Evolutionary conservation across 371 early-diverging fungal species (phyloP).

Genomic region (Actinomucor elegans): DNA sequence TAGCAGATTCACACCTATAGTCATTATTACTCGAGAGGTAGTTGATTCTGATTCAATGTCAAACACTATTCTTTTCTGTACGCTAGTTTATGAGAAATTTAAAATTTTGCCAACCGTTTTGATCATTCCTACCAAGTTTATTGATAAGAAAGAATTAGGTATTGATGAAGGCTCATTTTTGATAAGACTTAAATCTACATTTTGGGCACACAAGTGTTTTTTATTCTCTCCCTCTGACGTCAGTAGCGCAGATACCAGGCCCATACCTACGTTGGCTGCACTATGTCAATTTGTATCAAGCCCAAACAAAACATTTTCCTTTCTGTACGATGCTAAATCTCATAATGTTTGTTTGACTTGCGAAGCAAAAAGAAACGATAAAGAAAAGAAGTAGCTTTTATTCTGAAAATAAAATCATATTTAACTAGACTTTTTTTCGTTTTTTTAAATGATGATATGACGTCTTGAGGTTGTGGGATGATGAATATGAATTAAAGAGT

Average conservation of each 20-base stretch:
- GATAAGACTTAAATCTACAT: slow-evolving; percentile 1
- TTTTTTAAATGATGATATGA: slow-evolving; percentile 7
- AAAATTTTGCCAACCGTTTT: slow-evolving; percentile 9
- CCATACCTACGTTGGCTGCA: slow-evolving; percentile 1
- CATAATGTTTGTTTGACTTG: slow-evolving; percentile 11
- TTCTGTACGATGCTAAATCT: slow-evolving; percentile 3
- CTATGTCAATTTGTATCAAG: slow-evolving; percentile 13
- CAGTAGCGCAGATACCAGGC: background rate
- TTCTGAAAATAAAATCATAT: slow-evolving; percentile 6
- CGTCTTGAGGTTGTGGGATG: slow-evolving; percentile 1
- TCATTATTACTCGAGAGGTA: slow-evolving; percentile 14
- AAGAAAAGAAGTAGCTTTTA: slow-evolving; percentile 3
- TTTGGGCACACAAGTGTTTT: slow-evolving; percentile 3
- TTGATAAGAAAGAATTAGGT: too few species aligned
- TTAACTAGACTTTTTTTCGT: slow-evolving; percentile 11
- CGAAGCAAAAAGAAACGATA: slow-evolving; percentile 2
- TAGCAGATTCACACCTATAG: slow-evolving; percentile 17
- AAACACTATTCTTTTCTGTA: slow-evolving; percentile 6
- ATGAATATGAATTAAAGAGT: slow-evolving; percentile 6
- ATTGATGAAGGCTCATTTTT: slow-evolving; percentile 5
- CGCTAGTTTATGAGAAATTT: background rate
- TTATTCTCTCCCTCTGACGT: slow-evolving; percentile 1
- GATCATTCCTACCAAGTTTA: slow-evolving; percentile 3
- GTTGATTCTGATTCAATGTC: slow-evolving; percentile 19
- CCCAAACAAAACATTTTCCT: slow-evolving; percentile 8